phyloP scores from a whole-genome alignment of 2,329 filamentous ascomycete genomes.

The Trichoderma gracile region DNA sequence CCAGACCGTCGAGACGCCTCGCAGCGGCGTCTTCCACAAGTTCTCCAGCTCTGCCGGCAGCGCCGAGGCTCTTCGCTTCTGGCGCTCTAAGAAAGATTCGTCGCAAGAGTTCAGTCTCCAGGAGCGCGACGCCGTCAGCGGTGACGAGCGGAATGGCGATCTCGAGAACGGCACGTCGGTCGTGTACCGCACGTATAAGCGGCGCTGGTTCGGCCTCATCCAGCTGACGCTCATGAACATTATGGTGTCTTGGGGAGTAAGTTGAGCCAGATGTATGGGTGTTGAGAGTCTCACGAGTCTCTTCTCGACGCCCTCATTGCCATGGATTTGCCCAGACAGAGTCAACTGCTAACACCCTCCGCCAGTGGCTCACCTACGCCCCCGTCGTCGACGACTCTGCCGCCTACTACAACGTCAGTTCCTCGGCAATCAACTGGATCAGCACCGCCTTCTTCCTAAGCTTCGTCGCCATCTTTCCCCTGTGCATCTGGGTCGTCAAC shows the following conservation, averaged over 20 bases:
- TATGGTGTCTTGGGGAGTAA: conserved; percentile 91
- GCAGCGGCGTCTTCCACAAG: conserved; percentile 20
- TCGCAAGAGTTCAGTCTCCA: conserved; percentile 36
- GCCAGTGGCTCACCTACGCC: conserved; percentile 84
- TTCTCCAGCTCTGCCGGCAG: conserved; percentile 30
- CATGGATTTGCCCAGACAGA: not conserved
- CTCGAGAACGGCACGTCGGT: conserved; percentile 34
- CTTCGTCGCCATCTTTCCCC: conserved; percentile 71
- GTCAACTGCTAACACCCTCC: not conserved
- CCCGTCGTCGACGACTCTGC: conserved; percentile 75
- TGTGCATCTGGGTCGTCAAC: conserved; percentile 76
- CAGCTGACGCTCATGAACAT: conserved; percentile 89
- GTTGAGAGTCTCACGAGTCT: too few relatives aligned
- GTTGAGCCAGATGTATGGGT: conserved; percentile 41
- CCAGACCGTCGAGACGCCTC: not conserved
- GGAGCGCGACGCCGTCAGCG: conserved; percentile 29
- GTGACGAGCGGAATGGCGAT: conserved; percentile 25
- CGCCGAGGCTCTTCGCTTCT: conserved; percentile 33
- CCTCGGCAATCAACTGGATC: conserved; percentile 87
- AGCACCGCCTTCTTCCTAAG: conserved; percentile 85
- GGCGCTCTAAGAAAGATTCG: conserved; percentile 36
- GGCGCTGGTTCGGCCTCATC: conserved; percentile 82
- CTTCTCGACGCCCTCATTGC: not conserved
- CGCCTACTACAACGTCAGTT: conserved; percentile 71
- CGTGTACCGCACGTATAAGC: conserved; percentile 65